Percentiles rank a stretch among this genome's conserved stretches.
These are phyloP conservation scores for Shiraia sp. DNA, from an alignment of 2,329 filamentous ascomycete species.

Conservation along the genomic window DNA sequence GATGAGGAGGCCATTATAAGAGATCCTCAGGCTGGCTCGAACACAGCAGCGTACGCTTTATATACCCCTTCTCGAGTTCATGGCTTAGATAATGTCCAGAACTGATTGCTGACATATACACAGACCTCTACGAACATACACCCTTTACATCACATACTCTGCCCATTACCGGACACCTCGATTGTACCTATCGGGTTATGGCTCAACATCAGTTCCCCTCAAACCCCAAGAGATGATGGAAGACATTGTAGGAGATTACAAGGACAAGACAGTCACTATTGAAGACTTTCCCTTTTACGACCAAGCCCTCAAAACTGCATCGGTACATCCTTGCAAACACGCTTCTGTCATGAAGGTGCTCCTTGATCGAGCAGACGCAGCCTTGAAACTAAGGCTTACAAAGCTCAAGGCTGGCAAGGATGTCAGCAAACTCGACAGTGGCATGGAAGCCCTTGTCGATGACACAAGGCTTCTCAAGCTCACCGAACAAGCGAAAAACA, in stretches of 20 bases:
- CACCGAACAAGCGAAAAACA: constrained; percentile 51
- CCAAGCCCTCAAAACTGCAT: constrained; percentile 91
- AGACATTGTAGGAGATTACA: constrained; percentile 94
- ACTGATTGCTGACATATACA: constrained; percentile 14
- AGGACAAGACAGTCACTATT: constrained; percentile 97
- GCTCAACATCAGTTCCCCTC: constrained; percentile 76
- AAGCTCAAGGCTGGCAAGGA: constrained; percentile 70
- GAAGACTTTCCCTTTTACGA: constrained; percentile 97
- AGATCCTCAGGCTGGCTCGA: constrained; percentile 53
- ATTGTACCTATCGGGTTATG: constrained; percentile 91
- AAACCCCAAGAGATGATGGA: constrained; percentile 90
- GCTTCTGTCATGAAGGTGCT: constrained; percentile 98
- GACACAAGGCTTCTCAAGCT: constrained; percentile 70
- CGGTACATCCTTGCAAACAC: constrained; percentile 95
- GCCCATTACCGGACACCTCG: constrained; percentile 96
- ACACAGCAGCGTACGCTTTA: constrained; percentile 58
- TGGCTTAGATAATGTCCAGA: not conserved
- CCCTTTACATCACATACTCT: constrained; percentile 96
- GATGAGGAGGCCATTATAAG: constrained; percentile 94
- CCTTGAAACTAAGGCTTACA: constrained; percentile 83
- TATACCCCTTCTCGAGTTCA: not conserved
- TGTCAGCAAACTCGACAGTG: constrained; percentile 58
- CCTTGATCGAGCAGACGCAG: constrained; percentile 91
- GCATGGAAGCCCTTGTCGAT: constrained; percentile 85
- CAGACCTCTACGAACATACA: constrained; percentile 89